Evolutionary conservation across 2,329 filamentous ascomycete species (phyloP).

Genomic region (Mycosphaerella sp.): DNA sequence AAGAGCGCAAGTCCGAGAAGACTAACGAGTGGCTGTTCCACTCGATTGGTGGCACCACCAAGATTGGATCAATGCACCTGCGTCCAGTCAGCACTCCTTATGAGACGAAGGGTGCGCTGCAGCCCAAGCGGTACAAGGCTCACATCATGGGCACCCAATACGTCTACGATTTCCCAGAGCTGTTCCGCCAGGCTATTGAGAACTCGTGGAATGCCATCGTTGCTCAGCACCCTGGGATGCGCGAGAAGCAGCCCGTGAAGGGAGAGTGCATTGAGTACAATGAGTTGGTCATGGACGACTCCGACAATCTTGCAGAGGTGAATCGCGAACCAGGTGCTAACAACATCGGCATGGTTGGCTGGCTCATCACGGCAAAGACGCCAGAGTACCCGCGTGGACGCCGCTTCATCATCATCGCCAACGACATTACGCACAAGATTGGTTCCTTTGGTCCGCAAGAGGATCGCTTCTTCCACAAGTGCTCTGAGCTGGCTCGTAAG

Average conservation of each 20-base stretch:
- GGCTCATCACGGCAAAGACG: conserved; percentile 89
- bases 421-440: conserved; percentile 99
- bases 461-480: conserved; percentile 99
- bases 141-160: conserved; percentile 99
- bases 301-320: conserved; percentile 85
- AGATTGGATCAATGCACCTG: conserved; percentile 92
- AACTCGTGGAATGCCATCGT: conserved; percentile 81
- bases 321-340: conserved; percentile 93
- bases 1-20: conserved; percentile 96
- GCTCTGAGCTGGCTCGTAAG: conserved; percentile 89
- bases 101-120: conserved; percentile 95
- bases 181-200: conserved; percentile 96
- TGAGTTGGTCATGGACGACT: conserved; percentile 91
- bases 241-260: conserved; percentile 71
- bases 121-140: conserved; percentile 99
- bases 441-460: conserved; percentile 95
- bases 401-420: conserved; percentile 92
- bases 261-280: conserved; percentile 92
- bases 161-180: conserved; percentile 98
- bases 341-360: conserved; percentile 96
- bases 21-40: conserved; percentile 94
- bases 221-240: conserved; percentile 65
- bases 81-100: conserved; percentile 87
- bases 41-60: conserved; percentile 89
- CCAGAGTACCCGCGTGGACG: conserved; percentile 91